Percentiles rank a stretch among this genome's conserved stretches.
Evolutionary conservation across 257 asterid species (phyloP).

Genomic region (Solanum boliviense): DNA sequence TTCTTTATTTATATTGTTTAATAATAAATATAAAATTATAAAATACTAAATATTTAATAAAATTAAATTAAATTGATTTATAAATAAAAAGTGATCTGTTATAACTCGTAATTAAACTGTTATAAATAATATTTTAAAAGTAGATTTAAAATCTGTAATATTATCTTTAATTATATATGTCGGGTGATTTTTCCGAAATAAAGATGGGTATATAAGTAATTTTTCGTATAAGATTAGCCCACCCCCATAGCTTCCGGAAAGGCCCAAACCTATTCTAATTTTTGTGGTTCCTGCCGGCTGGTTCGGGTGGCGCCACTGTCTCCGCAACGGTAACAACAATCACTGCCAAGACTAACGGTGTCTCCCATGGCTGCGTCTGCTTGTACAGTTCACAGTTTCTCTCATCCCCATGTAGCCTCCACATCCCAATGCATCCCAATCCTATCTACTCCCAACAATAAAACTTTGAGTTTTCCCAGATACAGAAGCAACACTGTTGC

Average conservation of each 20-base stretch:
- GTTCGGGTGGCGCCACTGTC: not conserved
- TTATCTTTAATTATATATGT: no score
- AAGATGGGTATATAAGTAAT: no score
- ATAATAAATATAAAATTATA: no score
- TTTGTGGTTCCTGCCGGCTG: not conserved
- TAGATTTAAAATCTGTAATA: no score
- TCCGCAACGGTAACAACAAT: not conserved
- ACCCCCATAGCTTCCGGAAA: not conserved
- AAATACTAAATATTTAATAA: no score
- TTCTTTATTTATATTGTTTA: no score
- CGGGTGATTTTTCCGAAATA: no score
- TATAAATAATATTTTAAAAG: no score
- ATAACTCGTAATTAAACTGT: no score
- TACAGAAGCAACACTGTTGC: not conserved
- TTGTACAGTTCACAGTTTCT: not conserved
- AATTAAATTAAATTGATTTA: no score
- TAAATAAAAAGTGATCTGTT: no score
- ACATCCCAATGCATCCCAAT: not conserved
- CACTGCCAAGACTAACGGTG: not conserved
- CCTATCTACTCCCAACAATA: not conserved
- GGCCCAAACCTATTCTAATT: not conserved
- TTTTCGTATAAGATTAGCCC: not conserved
- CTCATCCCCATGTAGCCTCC: not conserved
- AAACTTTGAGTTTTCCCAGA: not conserved
- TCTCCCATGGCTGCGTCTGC: constrained; percentile 3